Percentiles rank a stretch among this genome's conserved stretches.
phyloP scores from a whole-genome alignment of 2,329 filamentous ascomycete species.

The Canariomyces notabilis region DNA sequence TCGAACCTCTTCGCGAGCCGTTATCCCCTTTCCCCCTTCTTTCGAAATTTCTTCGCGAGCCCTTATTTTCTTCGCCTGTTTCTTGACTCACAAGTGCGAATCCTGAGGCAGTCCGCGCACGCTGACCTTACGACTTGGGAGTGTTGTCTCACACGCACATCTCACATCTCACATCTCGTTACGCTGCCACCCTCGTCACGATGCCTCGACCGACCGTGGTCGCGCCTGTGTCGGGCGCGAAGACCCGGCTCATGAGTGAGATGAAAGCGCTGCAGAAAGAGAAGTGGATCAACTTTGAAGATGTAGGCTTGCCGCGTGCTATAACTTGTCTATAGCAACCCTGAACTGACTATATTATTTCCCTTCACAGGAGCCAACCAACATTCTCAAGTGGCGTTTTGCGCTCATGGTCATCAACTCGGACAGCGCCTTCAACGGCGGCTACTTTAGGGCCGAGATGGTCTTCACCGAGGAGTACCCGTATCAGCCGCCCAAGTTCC shows the following conservation, averaged over 20 bases:
- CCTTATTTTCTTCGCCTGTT: no score
- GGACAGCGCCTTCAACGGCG: constrained; percentile 86
- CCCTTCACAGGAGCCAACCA: constrained; percentile 56
- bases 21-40: not conserved
- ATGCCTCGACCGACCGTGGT: constrained; percentile 16
- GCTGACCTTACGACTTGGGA: no score
- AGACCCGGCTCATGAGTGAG: constrained; percentile 86
- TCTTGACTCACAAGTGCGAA: no score
- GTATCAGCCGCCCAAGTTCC: constrained; percentile 81
- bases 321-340: not conserved
- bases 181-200: constrained; percentile 5
- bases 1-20: not conserved
- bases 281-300: constrained; percentile 86
- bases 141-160: no score
- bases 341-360: not conserved
- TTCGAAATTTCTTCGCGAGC: no score
- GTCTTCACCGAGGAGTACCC: constrained; percentile 85
- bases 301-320: constrained; percentile 13
- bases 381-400: constrained; percentile 81
- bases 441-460: constrained; percentile 88
- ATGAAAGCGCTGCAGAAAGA: constrained; percentile 77
- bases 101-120: no score
- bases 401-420: constrained; percentile 90
- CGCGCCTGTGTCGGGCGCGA: constrained; percentile 47
- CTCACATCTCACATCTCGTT: no score